These are phyloP conservation scores for Ophiostoma fasciatum DNA, from an alignment of 2,329 filamentous ascomycete species.

Conservation along the genomic window DNA sequence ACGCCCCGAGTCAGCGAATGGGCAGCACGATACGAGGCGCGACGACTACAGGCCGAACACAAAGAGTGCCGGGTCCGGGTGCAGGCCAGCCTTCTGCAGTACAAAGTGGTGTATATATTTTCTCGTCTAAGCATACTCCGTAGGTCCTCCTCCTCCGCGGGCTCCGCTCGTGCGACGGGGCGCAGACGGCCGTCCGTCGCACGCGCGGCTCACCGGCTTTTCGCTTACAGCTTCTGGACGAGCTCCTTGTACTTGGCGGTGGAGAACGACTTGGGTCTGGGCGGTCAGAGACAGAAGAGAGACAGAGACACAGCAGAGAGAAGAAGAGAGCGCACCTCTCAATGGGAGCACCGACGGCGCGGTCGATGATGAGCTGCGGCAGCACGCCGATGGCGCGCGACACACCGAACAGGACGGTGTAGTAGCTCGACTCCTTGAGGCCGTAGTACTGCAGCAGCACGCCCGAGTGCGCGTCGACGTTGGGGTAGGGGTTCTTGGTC, in stretches of 20 bases:
- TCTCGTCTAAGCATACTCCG: too few species aligned
- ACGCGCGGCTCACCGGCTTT: too few species aligned
- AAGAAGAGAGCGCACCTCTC: conserved; percentile 44
- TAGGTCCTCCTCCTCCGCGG: too few species aligned
- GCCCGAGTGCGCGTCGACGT: conserved; percentile 97
- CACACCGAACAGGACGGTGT: conserved; percentile 98
- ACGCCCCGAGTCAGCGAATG: too few species aligned
- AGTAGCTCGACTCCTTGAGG: conserved; percentile 97
- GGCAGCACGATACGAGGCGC: too few species aligned
- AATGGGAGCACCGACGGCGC: conserved; percentile 89
- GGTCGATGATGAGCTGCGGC: conserved; percentile 98
- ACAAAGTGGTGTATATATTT: too few species aligned
- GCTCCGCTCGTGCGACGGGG: too few species aligned
- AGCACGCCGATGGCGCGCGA: conserved; percentile 96
- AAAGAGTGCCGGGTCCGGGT: too few species aligned
- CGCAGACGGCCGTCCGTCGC: too few species aligned
- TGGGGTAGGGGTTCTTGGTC: conserved; percentile 99
- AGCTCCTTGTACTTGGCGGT: conserved; percentile 95
- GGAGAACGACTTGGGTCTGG: conserved; percentile 84
- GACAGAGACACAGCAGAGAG: conserved; percentile 4
- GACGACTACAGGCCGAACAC: too few species aligned
- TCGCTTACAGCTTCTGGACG: conserved; percentile 75
- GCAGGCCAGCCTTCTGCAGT: too few species aligned
- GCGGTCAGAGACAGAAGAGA: conserved; percentile 6
- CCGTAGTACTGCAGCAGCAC: conserved; percentile 99